phyloP scores from a whole-genome alignment of 768 basidiomycete genomes.

The Amanita fuliginea region DNA sequence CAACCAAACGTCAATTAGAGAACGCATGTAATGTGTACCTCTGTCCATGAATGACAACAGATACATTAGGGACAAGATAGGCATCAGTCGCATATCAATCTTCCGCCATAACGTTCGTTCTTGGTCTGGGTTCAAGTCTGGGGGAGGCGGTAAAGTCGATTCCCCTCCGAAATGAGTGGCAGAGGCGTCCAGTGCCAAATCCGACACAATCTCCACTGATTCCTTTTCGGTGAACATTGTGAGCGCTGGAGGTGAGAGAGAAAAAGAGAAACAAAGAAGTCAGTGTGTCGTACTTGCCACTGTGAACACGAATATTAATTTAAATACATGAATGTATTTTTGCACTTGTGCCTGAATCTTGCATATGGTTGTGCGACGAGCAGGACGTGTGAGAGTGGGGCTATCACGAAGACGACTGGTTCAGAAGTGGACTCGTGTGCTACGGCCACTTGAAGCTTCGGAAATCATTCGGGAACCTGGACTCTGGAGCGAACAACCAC shows the following conservation, averaged over 20 bases:
- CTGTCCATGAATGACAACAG: slow-evolving; percentile 55
- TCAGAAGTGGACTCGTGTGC: no score
- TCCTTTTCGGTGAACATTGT: not conserved
- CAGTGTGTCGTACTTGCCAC: not conserved
- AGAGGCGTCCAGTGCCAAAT: not conserved
- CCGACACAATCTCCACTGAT: not conserved
- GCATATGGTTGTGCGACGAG: no score
- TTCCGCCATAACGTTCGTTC: slow-evolving; percentile 48
- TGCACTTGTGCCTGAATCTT: no score
- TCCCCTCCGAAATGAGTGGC: slow-evolving; percentile 33
- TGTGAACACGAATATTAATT: no score
- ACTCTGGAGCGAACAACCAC: no score
- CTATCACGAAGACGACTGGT: no score
- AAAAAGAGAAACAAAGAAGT: not conserved
- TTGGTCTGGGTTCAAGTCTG: slow-evolving; percentile 31
- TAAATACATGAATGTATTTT: not conserved
- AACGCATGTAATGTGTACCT: slow-evolving; percentile 19
- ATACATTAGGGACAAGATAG: slow-evolving; percentile 49
- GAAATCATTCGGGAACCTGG: no score
- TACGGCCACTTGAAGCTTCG: no score
- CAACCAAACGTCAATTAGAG: not conserved
- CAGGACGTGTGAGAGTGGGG: no score
- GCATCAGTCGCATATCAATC: slow-evolving; percentile 46
- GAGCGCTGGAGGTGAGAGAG: not conserved
- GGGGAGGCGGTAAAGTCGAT: slow-evolving; percentile 31